phyloP scores from a whole-genome alignment of 257 asterid species.

The Primulina eburnea region DNA sequence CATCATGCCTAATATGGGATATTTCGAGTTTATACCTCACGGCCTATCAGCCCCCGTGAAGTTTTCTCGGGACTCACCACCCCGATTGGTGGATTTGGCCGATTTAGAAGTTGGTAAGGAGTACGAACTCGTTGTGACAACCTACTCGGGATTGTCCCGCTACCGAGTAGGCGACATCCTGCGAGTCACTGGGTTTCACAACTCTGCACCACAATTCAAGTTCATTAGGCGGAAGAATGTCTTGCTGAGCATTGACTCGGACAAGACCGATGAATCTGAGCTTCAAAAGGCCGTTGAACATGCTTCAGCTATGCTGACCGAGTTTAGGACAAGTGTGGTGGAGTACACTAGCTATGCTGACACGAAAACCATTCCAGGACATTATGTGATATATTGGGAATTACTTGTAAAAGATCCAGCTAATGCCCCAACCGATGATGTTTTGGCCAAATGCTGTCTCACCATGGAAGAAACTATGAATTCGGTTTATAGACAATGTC shows the following conservation, averaged over 20 bases:
- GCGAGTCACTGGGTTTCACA: constrained; percentile 38
- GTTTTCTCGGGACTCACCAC: constrained; percentile 17
- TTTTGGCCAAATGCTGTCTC: constrained; percentile 34
- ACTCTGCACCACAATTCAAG: constrained; percentile 42
- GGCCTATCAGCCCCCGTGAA: no score
- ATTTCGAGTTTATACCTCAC: no score
- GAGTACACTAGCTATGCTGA: constrained; percentile 42
- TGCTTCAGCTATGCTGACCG: constrained; percentile 21
- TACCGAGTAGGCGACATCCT: constrained; percentile 47
- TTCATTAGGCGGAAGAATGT: constrained; percentile 40
- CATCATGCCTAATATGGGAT: no score
- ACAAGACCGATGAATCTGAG: constrained; percentile 43
- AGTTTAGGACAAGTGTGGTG: constrained; percentile 21
- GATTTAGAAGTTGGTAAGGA: constrained; percentile 31
- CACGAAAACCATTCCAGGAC: constrained; percentile 36
- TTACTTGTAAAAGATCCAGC: constrained; percentile 18
- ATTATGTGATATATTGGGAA: constrained; percentile 42
- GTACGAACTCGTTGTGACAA: constrained; percentile 34
- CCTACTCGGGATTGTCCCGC: constrained; percentile 37
- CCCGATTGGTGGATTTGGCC: constrained; percentile 30
- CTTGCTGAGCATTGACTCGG: constrained; percentile 40
- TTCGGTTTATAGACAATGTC: constrained; percentile 41
- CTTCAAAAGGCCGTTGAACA: constrained; percentile 36
- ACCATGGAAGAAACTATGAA: constrained; percentile 41
- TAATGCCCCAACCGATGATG: constrained; percentile 21